Base-by-base conservation (phyloP, 148 eudicot species). In the Heliosperma pusillum region DNA sequence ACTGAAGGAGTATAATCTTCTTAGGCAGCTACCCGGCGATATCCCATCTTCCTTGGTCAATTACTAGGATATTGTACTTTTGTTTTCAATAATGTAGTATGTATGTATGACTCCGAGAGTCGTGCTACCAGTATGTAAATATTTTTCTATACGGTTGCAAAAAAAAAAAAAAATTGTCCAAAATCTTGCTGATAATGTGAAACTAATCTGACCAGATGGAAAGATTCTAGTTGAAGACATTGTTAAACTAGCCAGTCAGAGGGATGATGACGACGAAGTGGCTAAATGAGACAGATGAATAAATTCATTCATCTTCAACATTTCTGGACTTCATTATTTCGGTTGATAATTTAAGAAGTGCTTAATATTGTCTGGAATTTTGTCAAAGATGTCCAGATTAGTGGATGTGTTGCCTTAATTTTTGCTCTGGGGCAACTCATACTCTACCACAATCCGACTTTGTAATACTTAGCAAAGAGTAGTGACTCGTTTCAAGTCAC, bases 171-270 rank as follows among this genome's bases (percentile, higher is more conserved):
- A n/a, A n/a, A n/a, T n/a, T 36, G 9, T 36, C 42, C 9, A 36
- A 36, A 36, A 36, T 7, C 42, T 36, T 36, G 42, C 42, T 36
- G 42, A 36, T 36, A 36, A 36, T 36, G 42, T 36, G 9, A 16
- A 50, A 50, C 55, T 50, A 50, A 12, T 16, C 17, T 55, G 62
- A 69, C 36, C 81, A 82, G 85, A 85, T 75, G 87, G 96, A 50
- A 88, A 86, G 76, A 91, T 91, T 58, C 89, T 77, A 0, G 96
- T 91, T 26, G 88, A 88, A 82, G 96, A 91, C 79, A 86, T 91
- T 67, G 78, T 89, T 64, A 88, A 76, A 77, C 84, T 91, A 78
- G 89, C 83, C 65, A 83, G 86, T 65, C 83, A 70, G 69, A 82
- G 74, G 36, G 86, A 84, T 72, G 86, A 84, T 22, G 76, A 24